A percentile compares a stretch with the other conserved stretches of the same genome.
phyloP scores from a whole-genome alignment of 108 stramenopile species.

The Licmophora abbreviata region DNA sequence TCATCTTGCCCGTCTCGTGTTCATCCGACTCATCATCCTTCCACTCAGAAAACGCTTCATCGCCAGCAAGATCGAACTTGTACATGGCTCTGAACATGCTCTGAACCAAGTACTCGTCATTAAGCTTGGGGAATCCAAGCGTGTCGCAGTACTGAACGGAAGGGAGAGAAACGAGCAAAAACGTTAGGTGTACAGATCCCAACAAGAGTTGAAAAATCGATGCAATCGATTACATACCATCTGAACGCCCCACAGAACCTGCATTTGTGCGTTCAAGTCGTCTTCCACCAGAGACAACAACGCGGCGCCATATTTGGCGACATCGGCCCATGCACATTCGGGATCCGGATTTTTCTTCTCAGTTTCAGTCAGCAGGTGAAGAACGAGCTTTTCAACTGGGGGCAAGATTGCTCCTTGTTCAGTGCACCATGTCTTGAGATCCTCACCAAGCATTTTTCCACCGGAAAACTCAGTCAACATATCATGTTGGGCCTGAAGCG shows the following conservation, averaged over 20 bases:
- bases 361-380: constrained; percentile 47
- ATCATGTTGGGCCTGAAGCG: constrained; percentile 18
- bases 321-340: constrained; percentile 69
- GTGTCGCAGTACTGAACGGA: constrained; percentile 60
- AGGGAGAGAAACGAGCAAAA: neutral
- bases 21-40: constrained; percentile 80
- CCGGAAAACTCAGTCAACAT: constrained; percentile 52
- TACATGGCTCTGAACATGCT: constrained; percentile 85
- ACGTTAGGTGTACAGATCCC: neutral
- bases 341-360: constrained; percentile 61
- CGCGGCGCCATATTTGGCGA: constrained; percentile 55
- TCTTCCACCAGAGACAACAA: constrained; percentile 63
- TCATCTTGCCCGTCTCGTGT: constrained; percentile 55
- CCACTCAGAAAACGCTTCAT: constrained; percentile 70
- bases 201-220: neutral
- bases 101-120: constrained; percentile 70
- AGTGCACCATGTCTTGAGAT: constrained; percentile 56
- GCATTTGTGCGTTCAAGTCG: constrained; percentile 58
- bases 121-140: constrained; percentile 76
- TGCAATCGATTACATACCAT: constrained; percentile 13
- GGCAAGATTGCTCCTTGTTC: constrained; percentile 37
- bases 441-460: constrained; percentile 62
- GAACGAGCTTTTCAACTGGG: constrained; percentile 56
- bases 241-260: constrained; percentile 75
- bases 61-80: constrained; percentile 73